These are phyloP conservation scores for Raffaelea ambrosiae DNA, from an alignment of 2,329 filamentous ascomycete genomes.

Conservation along the genomic window DNA sequence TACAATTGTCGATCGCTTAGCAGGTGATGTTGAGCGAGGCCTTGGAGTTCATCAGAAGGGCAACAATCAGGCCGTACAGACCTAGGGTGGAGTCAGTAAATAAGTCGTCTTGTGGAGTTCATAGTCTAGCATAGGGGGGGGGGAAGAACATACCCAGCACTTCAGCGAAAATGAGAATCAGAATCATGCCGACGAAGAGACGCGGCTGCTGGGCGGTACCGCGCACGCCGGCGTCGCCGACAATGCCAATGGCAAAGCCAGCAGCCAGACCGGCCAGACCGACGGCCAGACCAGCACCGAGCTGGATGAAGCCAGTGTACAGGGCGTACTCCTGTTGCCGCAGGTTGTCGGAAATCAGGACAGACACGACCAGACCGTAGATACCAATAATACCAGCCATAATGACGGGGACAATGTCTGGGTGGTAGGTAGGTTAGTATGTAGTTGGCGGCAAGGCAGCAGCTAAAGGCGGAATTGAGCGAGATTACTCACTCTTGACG, in stretches of 20 bases:
- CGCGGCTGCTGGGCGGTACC: slow-evolving; percentile 77
- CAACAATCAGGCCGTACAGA: slow-evolving; percentile 98
- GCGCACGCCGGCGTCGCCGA: slow-evolving; percentile 81
- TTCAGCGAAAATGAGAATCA: slow-evolving; percentile 99
- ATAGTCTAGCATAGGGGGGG: no score
- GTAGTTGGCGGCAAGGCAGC: no score
- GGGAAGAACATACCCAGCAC: slow-evolving; percentile 67
- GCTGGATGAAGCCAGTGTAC: slow-evolving; percentile 78
- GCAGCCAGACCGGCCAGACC: slow-evolving; percentile 77
- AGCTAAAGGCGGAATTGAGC: not conserved
- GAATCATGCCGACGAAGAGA: slow-evolving; percentile 94
- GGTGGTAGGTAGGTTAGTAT: not conserved
- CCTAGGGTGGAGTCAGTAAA: slow-evolving; percentile 38
- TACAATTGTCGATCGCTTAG: slow-evolving; percentile 27
- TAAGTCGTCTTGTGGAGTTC: no score
- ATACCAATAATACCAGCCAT: slow-evolving; percentile 99
- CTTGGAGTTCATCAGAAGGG: slow-evolving; percentile 99
- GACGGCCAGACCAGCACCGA: slow-evolving; percentile 74
- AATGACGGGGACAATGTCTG: slow-evolving; percentile 99
- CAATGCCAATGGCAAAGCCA: slow-evolving; percentile 80
- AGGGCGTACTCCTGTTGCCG: slow-evolving; percentile 59
- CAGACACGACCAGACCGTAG: slow-evolving; percentile 84
- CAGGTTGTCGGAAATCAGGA: slow-evolving; percentile 75
- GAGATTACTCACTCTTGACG: slow-evolving; percentile 97
- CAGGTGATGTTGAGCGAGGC: slow-evolving; percentile 56